Conservation (phyloP, 495 filamentous ascomycete genomes). For the Penicillium subrubescens region DNA sequence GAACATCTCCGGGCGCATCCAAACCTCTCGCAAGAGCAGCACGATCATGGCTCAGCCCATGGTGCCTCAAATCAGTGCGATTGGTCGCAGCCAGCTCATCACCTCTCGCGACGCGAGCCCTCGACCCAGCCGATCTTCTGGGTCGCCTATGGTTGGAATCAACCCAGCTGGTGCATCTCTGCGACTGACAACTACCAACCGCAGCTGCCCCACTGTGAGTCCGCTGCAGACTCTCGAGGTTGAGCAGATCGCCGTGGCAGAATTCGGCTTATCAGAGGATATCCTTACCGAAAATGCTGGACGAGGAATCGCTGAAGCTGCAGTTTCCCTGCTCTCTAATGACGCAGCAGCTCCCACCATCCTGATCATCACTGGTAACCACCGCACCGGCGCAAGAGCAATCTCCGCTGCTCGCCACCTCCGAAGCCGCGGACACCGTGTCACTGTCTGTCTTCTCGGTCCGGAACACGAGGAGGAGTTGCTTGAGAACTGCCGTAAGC, state of each 20-base stretch:
- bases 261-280: conserved; percentile 83
- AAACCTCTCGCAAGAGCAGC: conserved; percentile 66
- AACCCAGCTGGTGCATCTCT: conserved; percentile 41
- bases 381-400: conserved; percentile 79
- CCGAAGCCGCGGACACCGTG: conserved; percentile 73
- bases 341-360: conserved; percentile 62
- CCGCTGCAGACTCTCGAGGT: conserved; percentile 86
- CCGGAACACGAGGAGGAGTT: conserved; percentile 73
- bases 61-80: conserved; percentile 36
- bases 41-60: conserved; percentile 44
- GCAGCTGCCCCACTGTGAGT: conserved; percentile 76
- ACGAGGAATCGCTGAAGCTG: conserved; percentile 81
- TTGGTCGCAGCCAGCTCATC: conserved; percentile 41
- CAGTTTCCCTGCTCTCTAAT: conserved; percentile 58
- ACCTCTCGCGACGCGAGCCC: conserved; percentile 49
- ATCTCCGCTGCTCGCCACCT: conserved; percentile 86
- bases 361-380: conserved; percentile 84
- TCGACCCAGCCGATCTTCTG: conserved; percentile 38
- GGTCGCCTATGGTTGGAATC: conserved; percentile 41
- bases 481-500: conserved; percentile 70
- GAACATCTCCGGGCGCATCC: conserved; percentile 52
- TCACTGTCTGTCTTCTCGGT: conserved; percentile 82
- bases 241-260: conserved; percentile 81
- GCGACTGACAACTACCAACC: conserved; percentile 60
- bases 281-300: conserved; percentile 91